These are phyloP conservation scores for Xanthoparmelia taractica DNA, from an alignment of 495 filamentous ascomycete species.

Conservation along the genomic window DNA sequence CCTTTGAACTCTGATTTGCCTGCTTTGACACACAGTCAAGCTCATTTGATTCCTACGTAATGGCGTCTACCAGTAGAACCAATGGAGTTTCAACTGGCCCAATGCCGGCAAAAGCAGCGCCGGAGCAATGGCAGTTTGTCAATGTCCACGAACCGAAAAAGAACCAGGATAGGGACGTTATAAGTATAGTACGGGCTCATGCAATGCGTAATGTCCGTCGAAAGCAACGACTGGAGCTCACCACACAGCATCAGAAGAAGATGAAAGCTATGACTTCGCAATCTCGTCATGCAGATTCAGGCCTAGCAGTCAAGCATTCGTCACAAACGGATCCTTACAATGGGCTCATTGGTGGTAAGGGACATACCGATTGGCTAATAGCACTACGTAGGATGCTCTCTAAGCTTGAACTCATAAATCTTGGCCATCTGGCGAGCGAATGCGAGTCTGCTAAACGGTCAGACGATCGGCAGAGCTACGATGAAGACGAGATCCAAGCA, in stretches of 20 bases:
- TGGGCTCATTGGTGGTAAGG: neutral
- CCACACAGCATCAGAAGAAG: neutral
- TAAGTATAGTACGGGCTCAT: neutral
- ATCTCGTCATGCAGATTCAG: neutral
- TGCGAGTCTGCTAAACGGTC: too few relatives aligned
- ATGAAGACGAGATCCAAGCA: neutral
- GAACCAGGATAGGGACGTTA: neutral
- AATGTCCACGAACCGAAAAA: conserved; percentile 1
- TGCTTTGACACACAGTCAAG: neutral
- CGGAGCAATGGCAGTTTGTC: neutral
- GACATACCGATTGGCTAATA: neutral
- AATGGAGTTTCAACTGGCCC: neutral
- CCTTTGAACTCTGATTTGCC: neutral
- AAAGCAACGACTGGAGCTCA: conserved; percentile 1
- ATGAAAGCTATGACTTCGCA: too few relatives aligned
- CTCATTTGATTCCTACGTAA: neutral
- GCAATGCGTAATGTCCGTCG: conserved; percentile 7
- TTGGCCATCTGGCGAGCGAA: neutral
- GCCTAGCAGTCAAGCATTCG: neutral
- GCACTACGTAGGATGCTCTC: neutral
- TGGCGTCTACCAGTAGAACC: neutral
- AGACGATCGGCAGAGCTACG: neutral
- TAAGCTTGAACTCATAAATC: neutral
- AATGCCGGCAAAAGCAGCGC: neutral
- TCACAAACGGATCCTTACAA: neutral